Evolutionary conservation across 1,284 basidiomycete genomes (phyloP), one percentile per base, ranked within the genome.

Genomic region (Cryptococcus jaspeensis): DNA sequence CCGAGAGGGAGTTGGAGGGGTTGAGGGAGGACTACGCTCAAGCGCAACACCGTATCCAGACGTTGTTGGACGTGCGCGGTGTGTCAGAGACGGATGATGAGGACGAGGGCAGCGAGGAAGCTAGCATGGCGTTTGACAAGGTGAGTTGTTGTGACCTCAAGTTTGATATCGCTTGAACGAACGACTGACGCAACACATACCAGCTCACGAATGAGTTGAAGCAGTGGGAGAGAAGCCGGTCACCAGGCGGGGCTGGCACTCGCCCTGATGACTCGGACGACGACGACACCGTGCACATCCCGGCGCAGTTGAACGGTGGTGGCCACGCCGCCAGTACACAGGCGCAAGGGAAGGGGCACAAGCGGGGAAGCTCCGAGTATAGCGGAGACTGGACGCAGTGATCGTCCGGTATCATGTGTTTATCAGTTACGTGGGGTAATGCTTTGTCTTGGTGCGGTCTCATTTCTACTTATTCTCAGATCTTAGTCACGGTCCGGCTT

Each of bases 21-120:
- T 79, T 94, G 45, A 84, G 89, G 65, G 84, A 85, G 32, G 88
- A 90, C 11, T 79, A 93, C 51, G 79, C 83, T 52, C 84, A 91
- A 60, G 85, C 89, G 39, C 86, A 89, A 41, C 86, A 87, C 52
- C 56, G 74, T 40, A 76, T 76, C 48, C 65, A 62, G 39, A 76
- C 73, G 12, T 50, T 76, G 44, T 59, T 76, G 44, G 71, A 71
- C 53, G 71, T 76, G 62, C 67, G 64, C 1, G 64, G 67, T 16
- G 56, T 57, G 43, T 50, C 66, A 22, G 67, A 65, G 36, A 58
- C 58, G 36, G 65, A 70, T 35, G 69, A 69, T 53, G 62, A 54
- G 22, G 58, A 40, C 32, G 63, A 51, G 22, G 67, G 63, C 15
- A 67, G 65, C 11, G 71, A 74, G 48, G 72, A 71, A 42, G 66